Evolutionary conservation across 805 yeast species (phyloP).

Genomic region (Candida nonsorbophila): DNA sequence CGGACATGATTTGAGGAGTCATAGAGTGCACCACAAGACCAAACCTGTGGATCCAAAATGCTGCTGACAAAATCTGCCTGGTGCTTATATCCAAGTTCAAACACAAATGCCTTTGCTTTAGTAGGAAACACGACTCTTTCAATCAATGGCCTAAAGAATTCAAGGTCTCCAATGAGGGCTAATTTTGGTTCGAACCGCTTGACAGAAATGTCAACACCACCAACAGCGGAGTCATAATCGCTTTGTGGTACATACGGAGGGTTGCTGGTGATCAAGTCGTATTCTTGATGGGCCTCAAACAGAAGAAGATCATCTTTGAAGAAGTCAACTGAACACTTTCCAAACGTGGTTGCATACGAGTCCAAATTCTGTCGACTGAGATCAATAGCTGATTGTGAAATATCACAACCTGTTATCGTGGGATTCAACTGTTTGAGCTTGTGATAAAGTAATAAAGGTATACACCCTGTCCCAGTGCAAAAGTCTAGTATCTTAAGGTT

Average conservation of each 20-base stretch:
- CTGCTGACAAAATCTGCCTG: slow-evolving; percentile 48
- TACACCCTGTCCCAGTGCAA: slow-evolving; percentile 89
- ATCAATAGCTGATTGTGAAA: slow-evolving; percentile 46
- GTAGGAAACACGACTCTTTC: slow-evolving; percentile 35
- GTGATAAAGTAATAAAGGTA: slow-evolving; percentile 49
- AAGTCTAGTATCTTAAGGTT: slow-evolving; percentile 48
- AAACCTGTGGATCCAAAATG: slow-evolving; percentile 20
- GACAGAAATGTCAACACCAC: slow-evolving; percentile 62
- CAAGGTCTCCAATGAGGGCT: slow-evolving; percentile 76
- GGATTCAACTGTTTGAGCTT: slow-evolving; percentile 9
- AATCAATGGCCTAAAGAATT: slow-evolving; percentile 60
- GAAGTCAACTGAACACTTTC: slow-evolving; percentile 4
- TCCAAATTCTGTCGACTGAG: slow-evolving; percentile 45
- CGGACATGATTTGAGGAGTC: slow-evolving; percentile 53
- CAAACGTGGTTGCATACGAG: too few relatives aligned
- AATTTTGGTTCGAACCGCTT: slow-evolving; percentile 63
- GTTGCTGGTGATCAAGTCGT: slow-evolving; percentile 68
- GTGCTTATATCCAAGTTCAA: slow-evolving; percentile 63
- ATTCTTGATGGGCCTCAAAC: slow-evolving; percentile 1
- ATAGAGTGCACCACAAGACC: slow-evolving; percentile 44
- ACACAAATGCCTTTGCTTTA: slow-evolving; percentile 54
- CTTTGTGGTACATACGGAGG: slow-evolving; percentile 77
- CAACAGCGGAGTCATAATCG: slow-evolving; percentile 35
- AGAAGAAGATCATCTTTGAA: slow-evolving; percentile 4
- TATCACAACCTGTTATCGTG: slow-evolving; percentile 47